phyloP scores from a whole-genome alignment of 2,329 filamentous ascomycete species.

The Fusarium protoensiforme region DNA sequence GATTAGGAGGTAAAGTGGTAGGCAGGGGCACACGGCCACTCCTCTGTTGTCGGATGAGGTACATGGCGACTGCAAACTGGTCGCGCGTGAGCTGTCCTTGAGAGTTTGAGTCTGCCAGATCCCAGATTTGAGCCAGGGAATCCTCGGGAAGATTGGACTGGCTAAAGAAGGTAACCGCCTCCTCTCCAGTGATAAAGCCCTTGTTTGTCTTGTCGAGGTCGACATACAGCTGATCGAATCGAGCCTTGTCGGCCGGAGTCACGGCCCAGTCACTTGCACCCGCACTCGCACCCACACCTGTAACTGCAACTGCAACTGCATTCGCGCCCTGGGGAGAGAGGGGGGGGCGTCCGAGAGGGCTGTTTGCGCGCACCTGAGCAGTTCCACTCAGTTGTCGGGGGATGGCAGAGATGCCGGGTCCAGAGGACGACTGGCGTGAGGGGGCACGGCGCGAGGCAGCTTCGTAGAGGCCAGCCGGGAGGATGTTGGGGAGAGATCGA shows the following conservation, averaged over 20 bases:
- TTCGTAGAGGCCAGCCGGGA: conserved; percentile 90
- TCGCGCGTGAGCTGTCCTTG: conserved; percentile 87
- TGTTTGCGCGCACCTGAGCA: conserved; percentile 71
- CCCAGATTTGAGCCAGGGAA: conserved; percentile 93
- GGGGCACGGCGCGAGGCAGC: conserved; percentile 79
- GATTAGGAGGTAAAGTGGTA: conserved; percentile 78
- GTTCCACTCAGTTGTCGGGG: conserved; percentile 85
- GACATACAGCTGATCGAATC: conserved; percentile 88
- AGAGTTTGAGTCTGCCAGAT: conserved; percentile 92
- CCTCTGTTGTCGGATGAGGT: conserved; percentile 90
- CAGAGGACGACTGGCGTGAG: conserved; percentile 62
- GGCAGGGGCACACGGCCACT: conserved; percentile 77
- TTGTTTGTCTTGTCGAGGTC: conserved; percentile 83
- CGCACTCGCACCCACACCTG: no score
- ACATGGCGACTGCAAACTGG: conserved; percentile 98
- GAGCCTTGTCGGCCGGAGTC: conserved; percentile 82
- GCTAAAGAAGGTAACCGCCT: conserved; percentile 93
- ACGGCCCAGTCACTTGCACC: conserved; percentile 78
- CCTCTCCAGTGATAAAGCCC: conserved; percentile 91
- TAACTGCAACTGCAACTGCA: no score
- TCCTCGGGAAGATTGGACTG: conserved; percentile 92
- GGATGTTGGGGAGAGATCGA: conserved; percentile 79
- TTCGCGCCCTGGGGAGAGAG: conserved; percentile 56
- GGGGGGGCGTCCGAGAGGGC: conserved; percentile 65
- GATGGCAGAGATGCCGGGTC: conserved; percentile 71